Percentiles rank a stretch among this genome's conserved stretches.
These are phyloP conservation scores for Populus hybrid DNA, from an alignment of 441 rosid genomes.

Conservation along the genomic window DNA sequence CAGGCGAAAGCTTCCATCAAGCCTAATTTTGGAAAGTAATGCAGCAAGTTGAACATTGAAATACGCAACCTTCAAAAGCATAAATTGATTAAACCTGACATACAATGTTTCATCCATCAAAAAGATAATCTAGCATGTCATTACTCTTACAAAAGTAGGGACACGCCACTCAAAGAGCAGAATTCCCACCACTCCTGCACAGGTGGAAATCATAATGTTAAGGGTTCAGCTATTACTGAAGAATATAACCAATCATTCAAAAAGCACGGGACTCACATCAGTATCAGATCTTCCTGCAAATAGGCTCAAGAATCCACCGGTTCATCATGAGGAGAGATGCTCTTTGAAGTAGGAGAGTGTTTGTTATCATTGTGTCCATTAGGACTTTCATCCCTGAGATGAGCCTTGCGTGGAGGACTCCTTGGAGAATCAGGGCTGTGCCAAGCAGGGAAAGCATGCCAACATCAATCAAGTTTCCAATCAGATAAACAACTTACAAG, in stretches of 20 bases:
- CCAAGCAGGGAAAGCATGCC: slow-evolving; percentile 35
- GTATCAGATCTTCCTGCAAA: background rate
- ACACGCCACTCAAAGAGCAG: background rate
- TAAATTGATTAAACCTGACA: background rate
- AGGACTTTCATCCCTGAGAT: background rate
- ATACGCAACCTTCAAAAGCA: background rate
- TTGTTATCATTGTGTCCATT: background rate
- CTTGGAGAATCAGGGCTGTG: slow-evolving; percentile 39
- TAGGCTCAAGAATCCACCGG: background rate
- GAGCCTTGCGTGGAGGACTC: slow-evolving; percentile 22
- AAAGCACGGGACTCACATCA: background rate
- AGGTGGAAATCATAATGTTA: background rate
- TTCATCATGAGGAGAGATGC: background rate
- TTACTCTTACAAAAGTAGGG: background rate
- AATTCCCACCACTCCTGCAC: background rate
- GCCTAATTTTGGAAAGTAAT: background rate
- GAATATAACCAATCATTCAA: background rate
- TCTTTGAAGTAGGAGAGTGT: background rate
- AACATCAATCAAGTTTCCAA: background rate
- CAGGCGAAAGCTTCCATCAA: background rate
- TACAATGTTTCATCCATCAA: background rate
- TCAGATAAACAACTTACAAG: background rate
- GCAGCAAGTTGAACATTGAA: too few relatives aligned
- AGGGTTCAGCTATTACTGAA: background rate
- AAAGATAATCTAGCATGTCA: background rate